These are phyloP conservation scores for Phytophthora agathidicida DNA, from an alignment of 352 stramenopile species.

Conservation along the genomic window DNA sequence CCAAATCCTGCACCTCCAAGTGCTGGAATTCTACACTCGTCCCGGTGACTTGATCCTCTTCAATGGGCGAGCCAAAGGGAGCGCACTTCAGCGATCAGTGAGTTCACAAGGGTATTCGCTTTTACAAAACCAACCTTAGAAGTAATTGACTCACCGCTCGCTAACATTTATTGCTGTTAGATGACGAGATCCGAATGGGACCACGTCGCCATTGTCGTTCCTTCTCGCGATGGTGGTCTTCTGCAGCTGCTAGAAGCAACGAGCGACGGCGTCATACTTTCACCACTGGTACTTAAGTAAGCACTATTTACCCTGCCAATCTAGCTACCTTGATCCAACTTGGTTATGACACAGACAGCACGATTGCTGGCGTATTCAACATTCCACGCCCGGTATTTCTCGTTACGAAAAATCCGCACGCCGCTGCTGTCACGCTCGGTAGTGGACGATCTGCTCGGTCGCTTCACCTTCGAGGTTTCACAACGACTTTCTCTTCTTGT, in stretches of 20 bases:
- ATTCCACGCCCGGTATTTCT: conserved; percentile 59
- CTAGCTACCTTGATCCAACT: too few species aligned
- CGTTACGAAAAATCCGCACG: conserved; percentile 53
- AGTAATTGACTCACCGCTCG: neutral
- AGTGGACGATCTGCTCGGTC: conserved; percentile 50
- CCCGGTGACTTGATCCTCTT: conserved; percentile 69
- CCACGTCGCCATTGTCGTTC: conserved; percentile 62
- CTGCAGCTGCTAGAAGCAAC: conserved; percentile 69
- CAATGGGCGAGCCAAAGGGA: conserved; percentile 52
- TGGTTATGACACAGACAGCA: too few species aligned
- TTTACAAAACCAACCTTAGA: too few species aligned
- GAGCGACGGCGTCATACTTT: conserved; percentile 61
- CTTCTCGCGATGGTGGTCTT: conserved; percentile 5
- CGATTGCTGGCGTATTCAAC: conserved; percentile 33
- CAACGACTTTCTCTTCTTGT: neutral
- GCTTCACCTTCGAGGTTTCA: conserved; percentile 47
- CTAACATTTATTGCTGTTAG: conserved; percentile 11
- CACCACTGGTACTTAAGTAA: conserved; percentile 52
- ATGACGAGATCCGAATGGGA: conserved; percentile 73
- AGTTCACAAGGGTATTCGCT: conserved; percentile 1
- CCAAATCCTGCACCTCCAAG: conserved; percentile 66
- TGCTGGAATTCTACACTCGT: conserved; percentile 57
- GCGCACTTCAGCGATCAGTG: conserved; percentile 56
- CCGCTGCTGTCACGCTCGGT: conserved; percentile 52
- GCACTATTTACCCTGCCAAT: too few species aligned